Base-by-base conservation (phyloP, 331 rosid genomes). In the Quercus phellos region DNA sequence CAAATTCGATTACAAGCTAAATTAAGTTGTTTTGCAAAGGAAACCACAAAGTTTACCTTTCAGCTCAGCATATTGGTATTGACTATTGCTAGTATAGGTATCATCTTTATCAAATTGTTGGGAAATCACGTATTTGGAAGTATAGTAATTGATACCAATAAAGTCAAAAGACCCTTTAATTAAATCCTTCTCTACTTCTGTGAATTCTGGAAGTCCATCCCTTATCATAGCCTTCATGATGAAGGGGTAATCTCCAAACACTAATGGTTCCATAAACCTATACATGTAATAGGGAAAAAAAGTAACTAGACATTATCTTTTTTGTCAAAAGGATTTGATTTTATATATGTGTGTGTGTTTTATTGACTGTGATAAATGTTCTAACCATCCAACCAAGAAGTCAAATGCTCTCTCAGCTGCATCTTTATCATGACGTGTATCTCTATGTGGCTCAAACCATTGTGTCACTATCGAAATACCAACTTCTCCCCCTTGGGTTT, bases 121-220 rank as follows among this genome's bases (percentile, higher is more conserved):
- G 12, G 68, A 16, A 30, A 2, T 1, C 1, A 22, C 6, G 32
- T 17, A 73, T 29, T 66, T 29, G 42, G 42, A 8, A 2, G 77
- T 73, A 26, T 73, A 73, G 42, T 73, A 73, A 60, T 73, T 73
- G 24, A 73, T 50, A 11, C 68, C 77, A 30, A 73, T 73, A 50
- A 27, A 73, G 5, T 73, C 68, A 6, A 17, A 73, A 2, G 77
- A 55, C 6, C 77, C 68, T 60, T 73, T 73, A 1, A 73, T 68
- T 64, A 73, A 55, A 29, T 18, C 68, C 16, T 73, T 73, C 54
- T 73, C 67, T 4, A 29, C 77, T 1, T 73, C 68, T 10, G 68
- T 73, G 54, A 73, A 73, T 19, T 11, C 22, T n/a, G 54, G 77
- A 9, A 73, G 77, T 5, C 14, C 54, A 29, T 55, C 67, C n/a